A percentile compares a stretch with the other conserved stretches of the same genome.
Conservation (phyloP, 352 stramenopile species). For the Pythium volutum region DNA sequence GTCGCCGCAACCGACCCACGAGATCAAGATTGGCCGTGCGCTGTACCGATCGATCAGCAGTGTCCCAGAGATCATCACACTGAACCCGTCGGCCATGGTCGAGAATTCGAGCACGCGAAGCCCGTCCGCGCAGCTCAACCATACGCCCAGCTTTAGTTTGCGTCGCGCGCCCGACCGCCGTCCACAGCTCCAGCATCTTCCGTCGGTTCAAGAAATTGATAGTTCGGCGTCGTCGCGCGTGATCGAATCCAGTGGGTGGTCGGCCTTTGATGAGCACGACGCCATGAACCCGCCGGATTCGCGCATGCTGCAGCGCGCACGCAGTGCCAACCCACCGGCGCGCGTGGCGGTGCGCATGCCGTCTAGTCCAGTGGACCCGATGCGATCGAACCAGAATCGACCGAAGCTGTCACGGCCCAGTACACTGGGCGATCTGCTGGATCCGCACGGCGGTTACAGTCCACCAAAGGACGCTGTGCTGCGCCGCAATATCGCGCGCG, state of each 20-base stretch:
- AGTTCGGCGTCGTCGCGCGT: neutral
- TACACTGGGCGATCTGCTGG: slow-evolving; percentile 19
- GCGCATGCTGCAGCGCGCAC: slow-evolving; percentile 3
- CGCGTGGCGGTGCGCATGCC: slow-evolving; percentile 23
- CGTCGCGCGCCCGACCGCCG: slow-evolving; percentile 9
- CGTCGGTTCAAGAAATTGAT: slow-evolving; percentile 17
- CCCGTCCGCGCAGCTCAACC: slow-evolving; percentile 2
- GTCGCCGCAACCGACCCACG: neutral
- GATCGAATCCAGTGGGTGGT: slow-evolving; percentile 9
- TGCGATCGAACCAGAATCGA: slow-evolving; percentile 5
- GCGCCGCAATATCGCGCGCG: slow-evolving; percentile 10
- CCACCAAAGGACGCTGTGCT: slow-evolving; percentile 13
- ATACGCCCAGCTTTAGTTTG: slow-evolving; percentile 1
- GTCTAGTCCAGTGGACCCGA: slow-evolving; percentile 14
- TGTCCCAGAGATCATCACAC: slow-evolving; percentile 19
- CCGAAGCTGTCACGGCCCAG: slow-evolving; percentile 16
- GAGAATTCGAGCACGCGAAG: slow-evolving; percentile 5
- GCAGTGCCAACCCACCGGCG: slow-evolving; percentile 13
- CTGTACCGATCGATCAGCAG: slow-evolving; percentile 17
- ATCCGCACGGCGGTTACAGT: slow-evolving; percentile 17
- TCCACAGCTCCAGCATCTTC: slow-evolving; percentile 11
- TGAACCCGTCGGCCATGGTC: neutral
- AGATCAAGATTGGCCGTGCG: slow-evolving; percentile 18
- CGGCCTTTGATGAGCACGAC: slow-evolving; percentile 1
- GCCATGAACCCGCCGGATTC: slow-evolving; percentile 8